Conservation (phyloP, 768 basidiomycete genomes). For the Gloeostereum incarnatum region DNA sequence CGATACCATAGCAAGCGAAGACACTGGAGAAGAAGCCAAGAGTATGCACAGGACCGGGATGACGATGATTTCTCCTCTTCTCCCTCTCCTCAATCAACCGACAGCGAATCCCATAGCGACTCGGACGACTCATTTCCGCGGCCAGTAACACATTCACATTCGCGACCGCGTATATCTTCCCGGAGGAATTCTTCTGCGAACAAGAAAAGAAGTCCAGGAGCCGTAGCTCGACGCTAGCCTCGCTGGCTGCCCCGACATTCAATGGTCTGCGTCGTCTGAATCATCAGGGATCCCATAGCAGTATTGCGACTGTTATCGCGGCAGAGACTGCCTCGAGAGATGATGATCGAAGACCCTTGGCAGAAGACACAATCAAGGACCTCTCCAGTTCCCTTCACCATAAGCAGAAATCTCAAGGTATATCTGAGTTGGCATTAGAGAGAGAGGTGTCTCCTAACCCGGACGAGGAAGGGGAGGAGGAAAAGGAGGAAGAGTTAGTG, state of each 20-base stretch:
- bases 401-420: conserved; percentile 19
- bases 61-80: conserved; percentile 44
- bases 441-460: conserved; percentile 8
- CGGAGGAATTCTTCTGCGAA: conserved; percentile 21
- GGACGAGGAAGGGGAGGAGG: conserved; percentile 7
- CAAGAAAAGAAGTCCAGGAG: conserved; percentile 32
- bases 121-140: not conserved
- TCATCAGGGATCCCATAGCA: conserved; percentile 52
- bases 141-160: conserved; percentile 13
- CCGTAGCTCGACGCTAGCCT: conserved; percentile 61
- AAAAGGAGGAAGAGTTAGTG: conserved; percentile 9
- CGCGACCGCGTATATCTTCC: conserved; percentile 19
- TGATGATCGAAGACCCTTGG: conserved; percentile 11
- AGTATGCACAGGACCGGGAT: conserved; percentile 21
- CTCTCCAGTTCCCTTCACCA: conserved; percentile 13
- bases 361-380: conserved; percentile 20
- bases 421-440: conserved; percentile 20
- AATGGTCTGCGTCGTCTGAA: conserved; percentile 17
- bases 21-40: too few species aligned
- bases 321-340: conserved; percentile 32
- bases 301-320: conserved; percentile 63
- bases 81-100: conserved; percentile 59
- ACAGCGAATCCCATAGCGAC: conserved; percentile 39
- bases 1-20: too few species aligned
- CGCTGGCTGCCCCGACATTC: conserved; percentile 32